Evolutionary conservation across 306 rosid genomes (phyloP).

Genomic region (Dalbergia oliveri): DNA sequence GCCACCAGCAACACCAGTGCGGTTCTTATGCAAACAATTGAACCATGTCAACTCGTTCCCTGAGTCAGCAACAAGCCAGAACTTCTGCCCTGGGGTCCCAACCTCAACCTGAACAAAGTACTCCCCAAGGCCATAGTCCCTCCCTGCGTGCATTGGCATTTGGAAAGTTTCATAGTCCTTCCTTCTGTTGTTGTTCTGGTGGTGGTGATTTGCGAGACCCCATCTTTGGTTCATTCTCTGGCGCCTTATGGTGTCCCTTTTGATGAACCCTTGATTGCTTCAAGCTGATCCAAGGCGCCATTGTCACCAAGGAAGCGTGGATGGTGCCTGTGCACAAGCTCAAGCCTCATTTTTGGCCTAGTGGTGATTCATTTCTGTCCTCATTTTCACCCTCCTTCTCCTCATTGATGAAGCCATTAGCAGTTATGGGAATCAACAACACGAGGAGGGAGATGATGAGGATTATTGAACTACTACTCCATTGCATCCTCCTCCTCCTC

Average conservation of each 20-base stretch:
- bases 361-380: too few relatives aligned
- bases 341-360: slow-evolving; percentile 43
- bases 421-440: slow-evolving; percentile 39
- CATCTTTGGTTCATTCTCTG: slow-evolving; percentile 37
- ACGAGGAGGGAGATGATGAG: slow-evolving; percentile 41
- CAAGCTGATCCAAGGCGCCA: background rate
- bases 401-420: slow-evolving; percentile 21
- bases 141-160: slow-evolving; percentile 62
- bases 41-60: slow-evolving; percentile 89
- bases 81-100: slow-evolving; percentile 70
- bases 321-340: slow-evolving; percentile 63
- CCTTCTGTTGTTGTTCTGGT: slow-evolving; percentile 8
- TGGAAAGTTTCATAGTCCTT: slow-evolving; percentile 27
- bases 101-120: slow-evolving; percentile 69
- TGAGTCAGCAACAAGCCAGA: slow-evolving; percentile 72
- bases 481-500: slow-evolving; percentile 36
- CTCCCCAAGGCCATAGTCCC: slow-evolving; percentile 65
- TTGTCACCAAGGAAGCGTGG: slow-evolving; percentile 5
- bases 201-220: background rate
- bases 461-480: background rate
- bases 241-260: slow-evolving; percentile 50
- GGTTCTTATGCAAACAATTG: slow-evolving; percentile 41
- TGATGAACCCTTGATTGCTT: slow-evolving; percentile 45
- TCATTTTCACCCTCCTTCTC: background rate
- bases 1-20: background rate